Percentiles rank a stretch among this genome's conserved stretches.
phyloP scores from a whole-genome alignment of 75 land plant species.

The Selaginella moellendorffii region DNA sequence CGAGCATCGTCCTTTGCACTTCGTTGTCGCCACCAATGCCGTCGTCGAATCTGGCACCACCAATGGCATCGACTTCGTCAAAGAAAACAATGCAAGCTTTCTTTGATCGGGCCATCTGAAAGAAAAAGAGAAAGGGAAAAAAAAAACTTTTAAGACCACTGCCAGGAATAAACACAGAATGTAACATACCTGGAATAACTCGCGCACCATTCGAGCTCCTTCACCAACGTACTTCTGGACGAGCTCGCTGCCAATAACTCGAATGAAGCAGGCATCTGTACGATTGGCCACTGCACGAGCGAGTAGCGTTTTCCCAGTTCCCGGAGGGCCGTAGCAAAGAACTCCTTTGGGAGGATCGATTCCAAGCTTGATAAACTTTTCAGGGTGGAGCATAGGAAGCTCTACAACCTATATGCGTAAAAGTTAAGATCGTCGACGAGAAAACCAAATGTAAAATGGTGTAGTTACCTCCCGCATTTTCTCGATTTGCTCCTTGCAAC shows the following conservation, averaged over 20 bases:
- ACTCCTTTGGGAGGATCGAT: constrained; percentile 99
- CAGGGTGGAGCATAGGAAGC: constrained; percentile 98
- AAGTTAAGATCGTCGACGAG: neutral
- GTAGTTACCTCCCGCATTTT: constrained; percentile 83
- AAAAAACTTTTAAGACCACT: neutral
- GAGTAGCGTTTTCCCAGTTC: constrained; percentile 91
- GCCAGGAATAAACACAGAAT: neutral
- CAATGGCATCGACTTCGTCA: constrained; percentile 99
- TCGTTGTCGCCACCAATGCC: constrained; percentile 98
- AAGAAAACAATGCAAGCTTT: constrained; percentile 98
- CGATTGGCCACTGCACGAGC: constrained; percentile 97
- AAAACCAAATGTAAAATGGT: neutral
- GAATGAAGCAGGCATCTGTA: constrained; percentile 99
- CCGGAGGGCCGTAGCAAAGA: constrained; percentile 97
- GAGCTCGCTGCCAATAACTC: constrained; percentile 98
- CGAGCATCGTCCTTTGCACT: constrained; percentile 98
- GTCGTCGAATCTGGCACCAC: constrained; percentile 98
- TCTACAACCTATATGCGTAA: constrained; percentile 58
- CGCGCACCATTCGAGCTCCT: constrained; percentile 98
- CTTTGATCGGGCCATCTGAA: constrained; percentile 94
- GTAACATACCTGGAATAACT: constrained; percentile 71
- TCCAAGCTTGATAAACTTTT: constrained; percentile 96
- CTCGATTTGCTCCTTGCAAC: constrained; percentile 96
- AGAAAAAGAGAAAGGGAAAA: constrained; percentile 9
- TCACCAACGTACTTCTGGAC: constrained; percentile 99